Percentiles rank a stretch among this genome's conserved stretches.
phyloP scores from a whole-genome alignment of 1,284 basidiomycete genomes.

The Tausonia pullulans region DNA sequence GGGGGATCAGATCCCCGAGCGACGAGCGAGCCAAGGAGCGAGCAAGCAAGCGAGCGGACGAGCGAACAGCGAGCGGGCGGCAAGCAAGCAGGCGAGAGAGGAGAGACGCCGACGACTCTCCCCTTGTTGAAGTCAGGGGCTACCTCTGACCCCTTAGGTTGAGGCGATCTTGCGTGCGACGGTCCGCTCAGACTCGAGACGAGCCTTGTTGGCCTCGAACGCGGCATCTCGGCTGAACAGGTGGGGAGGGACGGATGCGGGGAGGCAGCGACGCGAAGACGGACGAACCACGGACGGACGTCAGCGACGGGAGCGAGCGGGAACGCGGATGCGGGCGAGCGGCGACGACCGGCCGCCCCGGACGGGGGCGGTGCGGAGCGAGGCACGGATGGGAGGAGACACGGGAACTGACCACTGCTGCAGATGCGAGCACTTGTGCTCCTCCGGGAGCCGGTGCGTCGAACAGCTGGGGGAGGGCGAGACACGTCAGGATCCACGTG shows the following conservation, averaged over 20 bases:
- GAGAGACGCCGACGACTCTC: no score
- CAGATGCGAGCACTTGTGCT: slow-evolving; percentile 24
- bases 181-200: slow-evolving; percentile 35
- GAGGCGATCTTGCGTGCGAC: slow-evolving; percentile 35
- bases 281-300: neutral
- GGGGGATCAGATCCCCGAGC: no score
- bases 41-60: no score
- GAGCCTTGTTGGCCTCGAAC: slow-evolving; percentile 38
- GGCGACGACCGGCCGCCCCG: no score
- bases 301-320: slow-evolving; percentile 1
- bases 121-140: no score
- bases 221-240: slow-evolving; percentile 32
- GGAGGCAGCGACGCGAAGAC: neutral
- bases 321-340: neutral
- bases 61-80: no score
- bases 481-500: neutral
- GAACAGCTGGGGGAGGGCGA: slow-evolving; percentile 24
- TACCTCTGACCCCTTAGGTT: slow-evolving; percentile 22
- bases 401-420: slow-evolving; percentile 31
- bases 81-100: no score
- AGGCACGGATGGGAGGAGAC: neutral
- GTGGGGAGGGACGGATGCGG: slow-evolving; percentile 23
- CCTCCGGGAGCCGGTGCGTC: slow-evolving; percentile 35
- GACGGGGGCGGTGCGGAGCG: no score
- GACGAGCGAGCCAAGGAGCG: no score